Conservation (phyloP, 495 filamentous ascomycete genomes). For the Evansstolkia leycettana region DNA sequence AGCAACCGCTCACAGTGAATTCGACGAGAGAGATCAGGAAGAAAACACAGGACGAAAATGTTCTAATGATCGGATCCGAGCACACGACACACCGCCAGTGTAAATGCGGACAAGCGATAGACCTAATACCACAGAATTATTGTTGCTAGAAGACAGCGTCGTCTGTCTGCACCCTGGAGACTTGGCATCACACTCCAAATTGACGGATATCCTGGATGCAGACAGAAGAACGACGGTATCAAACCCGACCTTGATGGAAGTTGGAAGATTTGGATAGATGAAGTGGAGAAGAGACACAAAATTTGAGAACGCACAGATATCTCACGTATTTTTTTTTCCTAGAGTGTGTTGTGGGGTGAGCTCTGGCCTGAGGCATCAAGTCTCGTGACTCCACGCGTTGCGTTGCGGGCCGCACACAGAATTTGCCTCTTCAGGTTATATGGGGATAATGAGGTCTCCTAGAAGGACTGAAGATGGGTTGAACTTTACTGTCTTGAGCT, state of each 20-base stretch:
- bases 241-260: background rate
- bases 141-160: background rate
- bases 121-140: background rate
- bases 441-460: too few relatives aligned
- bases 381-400: too few relatives aligned
- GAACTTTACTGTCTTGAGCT: too few relatives aligned
- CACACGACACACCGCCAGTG: constrained; percentile 14
- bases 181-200: constrained; percentile 4
- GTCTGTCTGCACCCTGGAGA: constrained; percentile 13
- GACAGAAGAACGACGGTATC: constrained; percentile 7
- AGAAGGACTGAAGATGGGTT: too few relatives aligned
- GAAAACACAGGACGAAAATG: background rate
- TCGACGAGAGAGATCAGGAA: too few relatives aligned
- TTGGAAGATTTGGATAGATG: background rate
- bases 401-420: too few relatives aligned
- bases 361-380: background rate
- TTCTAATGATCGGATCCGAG: constrained; percentile 7
- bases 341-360: background rate
- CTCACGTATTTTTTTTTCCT: background rate
- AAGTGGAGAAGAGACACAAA: constrained; percentile 2
- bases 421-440: too few relatives aligned
- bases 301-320: constrained; percentile 1
- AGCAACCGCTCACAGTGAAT: too few relatives aligned
- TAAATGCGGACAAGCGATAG: background rate
- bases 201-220: constrained; percentile 8